Evolutionary conservation across 768 basidiomycete species (phyloP).

Genomic region (Nidularia pulvinata): DNA sequence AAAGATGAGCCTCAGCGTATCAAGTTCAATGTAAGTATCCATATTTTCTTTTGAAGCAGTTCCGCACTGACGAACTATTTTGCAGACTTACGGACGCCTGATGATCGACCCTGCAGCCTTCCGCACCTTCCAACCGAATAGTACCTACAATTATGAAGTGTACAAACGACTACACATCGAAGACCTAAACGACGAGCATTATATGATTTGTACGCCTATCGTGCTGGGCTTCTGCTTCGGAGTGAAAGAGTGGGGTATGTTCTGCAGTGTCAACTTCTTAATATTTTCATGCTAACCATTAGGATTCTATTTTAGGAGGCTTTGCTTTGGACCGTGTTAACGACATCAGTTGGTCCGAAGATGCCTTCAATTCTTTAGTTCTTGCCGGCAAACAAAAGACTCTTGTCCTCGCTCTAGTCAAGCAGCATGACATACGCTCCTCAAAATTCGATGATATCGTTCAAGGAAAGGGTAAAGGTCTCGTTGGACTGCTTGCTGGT

Average conservation of each 20-base stretch:
- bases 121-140: slow-evolving; percentile 14
- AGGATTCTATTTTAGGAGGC: slow-evolving; percentile 12
- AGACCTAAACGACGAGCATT: slow-evolving; percentile 16
- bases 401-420: slow-evolving; percentile 24
- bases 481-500: slow-evolving; percentile 19
- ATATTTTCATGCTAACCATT: background rate
- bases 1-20: background rate
- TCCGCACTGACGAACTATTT: background rate
- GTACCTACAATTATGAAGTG: slow-evolving; percentile 11
- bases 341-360: slow-evolving; percentile 26
- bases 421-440: slow-evolving; percentile 10
- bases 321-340: slow-evolving; percentile 22
- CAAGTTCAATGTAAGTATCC: background rate
- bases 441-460: slow-evolving; percentile 28
- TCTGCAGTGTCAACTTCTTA: background rate
- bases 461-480: slow-evolving; percentile 23
- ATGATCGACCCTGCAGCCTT: slow-evolving; percentile 22
- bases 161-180: slow-evolving; percentile 7
- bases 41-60: background rate
- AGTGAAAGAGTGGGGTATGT: slow-evolving; percentile 22
- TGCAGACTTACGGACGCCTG: slow-evolving; percentile 17
- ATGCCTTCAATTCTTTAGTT: slow-evolving; percentile 29
- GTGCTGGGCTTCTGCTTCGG: slow-evolving; percentile 19
- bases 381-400: slow-evolving; percentile 26
- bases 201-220: slow-evolving; percentile 20